Conservation (phyloP, 352 stramenopile species). For the Phytopythium cucurbitacearum region DNA sequence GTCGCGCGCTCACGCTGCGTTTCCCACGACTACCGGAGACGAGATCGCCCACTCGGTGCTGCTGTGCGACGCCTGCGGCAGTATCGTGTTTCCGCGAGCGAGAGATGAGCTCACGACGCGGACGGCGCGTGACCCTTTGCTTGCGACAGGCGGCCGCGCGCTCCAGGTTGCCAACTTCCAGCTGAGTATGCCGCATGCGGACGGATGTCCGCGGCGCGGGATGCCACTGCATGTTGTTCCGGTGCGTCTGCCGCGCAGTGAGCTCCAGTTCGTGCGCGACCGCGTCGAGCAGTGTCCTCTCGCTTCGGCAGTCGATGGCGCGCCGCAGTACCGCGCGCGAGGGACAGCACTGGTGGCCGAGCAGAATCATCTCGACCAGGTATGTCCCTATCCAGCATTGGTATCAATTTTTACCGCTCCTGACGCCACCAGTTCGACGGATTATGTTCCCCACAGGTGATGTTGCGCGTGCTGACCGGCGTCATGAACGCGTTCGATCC, state of each 20-base stretch:
- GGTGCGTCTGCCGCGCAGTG: conserved; percentile 79
- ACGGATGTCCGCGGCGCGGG: conserved; percentile 74
- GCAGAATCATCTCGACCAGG: conserved; percentile 80
- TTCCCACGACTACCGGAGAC: conserved; percentile 43
- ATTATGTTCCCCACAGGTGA: conserved; percentile 38
- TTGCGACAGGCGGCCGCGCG: conserved; percentile 44
- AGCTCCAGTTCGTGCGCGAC: conserved; percentile 84
- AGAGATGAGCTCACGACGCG: conserved; percentile 64
- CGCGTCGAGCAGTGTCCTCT: conserved; percentile 72
- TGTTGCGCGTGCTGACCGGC: conserved; percentile 52
- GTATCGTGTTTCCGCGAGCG: conserved; percentile 70
- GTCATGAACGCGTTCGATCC: conserved; percentile 62
- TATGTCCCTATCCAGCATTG: conserved; percentile 10
- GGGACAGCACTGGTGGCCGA: conserved; percentile 43
- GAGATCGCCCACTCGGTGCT: conserved; percentile 77
- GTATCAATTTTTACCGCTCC: not conserved
- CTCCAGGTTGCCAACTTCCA: conserved; percentile 85
- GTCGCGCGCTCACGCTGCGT: conserved; percentile 57
- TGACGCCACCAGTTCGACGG: not conserved
- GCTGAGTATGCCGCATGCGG: conserved; percentile 84
- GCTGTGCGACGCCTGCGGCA: conserved; percentile 66
- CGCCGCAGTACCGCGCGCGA: conserved; percentile 60
- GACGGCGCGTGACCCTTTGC: conserved; percentile 42
- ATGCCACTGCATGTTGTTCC: conserved; percentile 69
- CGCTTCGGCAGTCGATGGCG: conserved; percentile 42